These are phyloP conservation scores for Thelephora aurantiotincta DNA, from an alignment of 768 basidiomycete genomes.

Conservation along the genomic window DNA sequence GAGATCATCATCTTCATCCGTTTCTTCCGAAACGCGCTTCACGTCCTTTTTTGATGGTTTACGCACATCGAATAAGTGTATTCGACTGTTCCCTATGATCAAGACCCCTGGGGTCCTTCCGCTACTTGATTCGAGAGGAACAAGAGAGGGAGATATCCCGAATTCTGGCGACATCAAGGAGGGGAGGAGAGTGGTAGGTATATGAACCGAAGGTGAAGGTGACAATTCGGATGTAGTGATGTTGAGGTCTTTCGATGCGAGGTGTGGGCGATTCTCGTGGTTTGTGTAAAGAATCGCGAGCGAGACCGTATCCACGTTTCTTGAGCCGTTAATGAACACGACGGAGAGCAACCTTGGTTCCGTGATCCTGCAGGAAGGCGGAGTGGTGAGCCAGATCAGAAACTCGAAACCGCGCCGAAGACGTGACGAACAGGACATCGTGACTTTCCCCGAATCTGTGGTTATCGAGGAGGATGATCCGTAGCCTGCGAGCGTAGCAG, in stretches of 20 bases:
- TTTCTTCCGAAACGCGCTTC: too few species aligned
- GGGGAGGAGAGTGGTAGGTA: constrained; percentile 3
- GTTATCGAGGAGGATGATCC: constrained; percentile 40
- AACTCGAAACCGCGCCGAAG: constrained; percentile 3
- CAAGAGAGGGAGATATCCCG: constrained; percentile 31
- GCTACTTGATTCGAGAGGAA: constrained; percentile 29
- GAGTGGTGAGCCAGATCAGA: not conserved
- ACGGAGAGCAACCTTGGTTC: constrained; percentile 60
- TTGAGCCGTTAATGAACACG: constrained; percentile 36
- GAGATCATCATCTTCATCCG: constrained; percentile 24
- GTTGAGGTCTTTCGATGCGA: constrained; percentile 43
- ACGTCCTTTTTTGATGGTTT: too few species aligned
- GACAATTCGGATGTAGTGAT: constrained; percentile 37
- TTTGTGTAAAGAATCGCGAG: constrained; percentile 62
- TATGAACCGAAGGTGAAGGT: constrained; percentile 21
- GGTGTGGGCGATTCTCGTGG: constrained; percentile 43
- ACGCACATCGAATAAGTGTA: too few species aligned
- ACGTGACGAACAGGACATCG: constrained; percentile 43
- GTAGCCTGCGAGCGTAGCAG: constrained; percentile 60
- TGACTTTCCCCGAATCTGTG: constrained; percentile 42
- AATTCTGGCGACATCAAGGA: constrained; percentile 2
- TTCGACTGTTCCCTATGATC: too few species aligned
- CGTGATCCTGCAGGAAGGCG: constrained; percentile 27
- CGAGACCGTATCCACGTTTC: constrained; percentile 24
- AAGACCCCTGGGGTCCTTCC: too few species aligned